These are phyloP conservation scores for Penicillium diatomitis DNA, from an alignment of 495 filamentous ascomycete species.

Conservation along the genomic window DNA sequence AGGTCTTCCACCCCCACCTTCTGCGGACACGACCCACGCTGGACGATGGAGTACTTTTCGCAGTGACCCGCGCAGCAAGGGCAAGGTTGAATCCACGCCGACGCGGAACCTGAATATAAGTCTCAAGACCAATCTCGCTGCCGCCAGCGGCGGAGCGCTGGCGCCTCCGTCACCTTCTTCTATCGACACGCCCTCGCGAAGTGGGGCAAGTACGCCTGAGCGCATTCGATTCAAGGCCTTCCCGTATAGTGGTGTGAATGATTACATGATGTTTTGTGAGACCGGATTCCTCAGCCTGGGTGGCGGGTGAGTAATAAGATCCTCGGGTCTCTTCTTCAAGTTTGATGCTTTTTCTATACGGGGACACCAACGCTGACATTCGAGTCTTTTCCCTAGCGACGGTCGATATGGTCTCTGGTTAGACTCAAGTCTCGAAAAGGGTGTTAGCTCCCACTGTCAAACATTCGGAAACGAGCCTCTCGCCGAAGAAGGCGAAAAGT, in stretches of 20 bases:
- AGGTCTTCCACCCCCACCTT: constrained; percentile 61
- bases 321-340: too few relatives aligned
- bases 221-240: constrained; percentile 92
- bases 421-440: constrained; percentile 77
- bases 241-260: constrained; percentile 90
- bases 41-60: constrained; percentile 61
- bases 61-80: constrained; percentile 20
- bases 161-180: constrained; percentile 21
- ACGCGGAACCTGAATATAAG: constrained; percentile 20
- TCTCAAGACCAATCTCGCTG: constrained; percentile 19
- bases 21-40: constrained; percentile 61
- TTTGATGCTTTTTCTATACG: neutral
- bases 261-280: constrained; percentile 94
- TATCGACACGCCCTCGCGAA: constrained; percentile 13
- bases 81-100: constrained; percentile 11
- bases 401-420: constrained; percentile 92
- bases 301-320: constrained; percentile 50
- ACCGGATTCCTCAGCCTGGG: constrained; percentile 75
- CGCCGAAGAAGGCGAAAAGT: constrained; percentile 91
- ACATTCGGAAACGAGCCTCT: constrained; percentile 95
- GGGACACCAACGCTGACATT: neutral
- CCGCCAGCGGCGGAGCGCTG: constrained; percentile 21
- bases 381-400: constrained; percentile 43
- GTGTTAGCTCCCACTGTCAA: constrained; percentile 68
- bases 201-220: constrained; percentile 44